Conservation (phyloP, 352 stramenopile species). For the Globisporangium recalcitrans region DNA sequence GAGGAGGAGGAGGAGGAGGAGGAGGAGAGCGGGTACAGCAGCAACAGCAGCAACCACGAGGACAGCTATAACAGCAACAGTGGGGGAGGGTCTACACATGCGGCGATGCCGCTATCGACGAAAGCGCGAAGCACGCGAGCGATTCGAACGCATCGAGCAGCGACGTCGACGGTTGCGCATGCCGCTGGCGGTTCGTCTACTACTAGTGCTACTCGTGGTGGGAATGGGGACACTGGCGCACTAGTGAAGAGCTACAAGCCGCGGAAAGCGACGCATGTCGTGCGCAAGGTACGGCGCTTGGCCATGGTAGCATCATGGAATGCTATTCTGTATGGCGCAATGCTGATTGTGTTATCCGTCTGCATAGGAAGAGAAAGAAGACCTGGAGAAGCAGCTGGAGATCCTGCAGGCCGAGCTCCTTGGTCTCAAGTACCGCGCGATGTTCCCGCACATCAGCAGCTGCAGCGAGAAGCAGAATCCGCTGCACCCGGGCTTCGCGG, state of each 20-base stretch:
- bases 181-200: neutral
- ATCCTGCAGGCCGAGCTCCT: constrained; percentile 28
- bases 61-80: neutral
- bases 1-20: neutral
- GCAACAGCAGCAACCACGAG: neutral
- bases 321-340: neutral
- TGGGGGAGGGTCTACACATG: neutral
- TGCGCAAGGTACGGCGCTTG: neutral
- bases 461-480: constrained; percentile 8
- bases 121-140: neutral
- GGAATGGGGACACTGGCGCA: neutral
- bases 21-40: neutral
- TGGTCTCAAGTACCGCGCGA: constrained; percentile 19
- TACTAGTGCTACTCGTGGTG: neutral
- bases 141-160: neutral
- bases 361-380: constrained; percentile 31
- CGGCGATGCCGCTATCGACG: neutral
- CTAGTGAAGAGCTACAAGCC: constrained; percentile 2
- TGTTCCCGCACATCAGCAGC: constrained; percentile 23
- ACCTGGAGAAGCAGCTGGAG: constrained; percentile 29
- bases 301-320: neutral
- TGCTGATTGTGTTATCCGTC: neutral
- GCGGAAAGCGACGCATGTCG: constrained; percentile 9
- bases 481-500: constrained; percentile 16
- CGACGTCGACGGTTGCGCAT: neutral